Conservation (phyloP, 2,329 filamentous ascomycete genomes). For the Diaporthe sp. region DNA sequence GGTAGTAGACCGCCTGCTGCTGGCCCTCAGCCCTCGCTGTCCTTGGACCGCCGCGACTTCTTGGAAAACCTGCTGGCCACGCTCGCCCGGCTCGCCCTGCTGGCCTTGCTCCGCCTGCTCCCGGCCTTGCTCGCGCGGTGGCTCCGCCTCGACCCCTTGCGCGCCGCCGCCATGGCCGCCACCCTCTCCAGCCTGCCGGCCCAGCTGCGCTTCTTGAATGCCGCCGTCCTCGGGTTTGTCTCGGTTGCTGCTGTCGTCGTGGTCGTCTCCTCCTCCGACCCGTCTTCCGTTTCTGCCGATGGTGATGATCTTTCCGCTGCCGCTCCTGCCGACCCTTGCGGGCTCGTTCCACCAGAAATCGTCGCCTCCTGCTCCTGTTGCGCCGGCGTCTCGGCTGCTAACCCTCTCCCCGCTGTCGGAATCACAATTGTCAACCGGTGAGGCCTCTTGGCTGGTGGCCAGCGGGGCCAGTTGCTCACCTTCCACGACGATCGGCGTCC, state of each 20-base stretch:
- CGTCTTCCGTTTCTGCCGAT: background rate
- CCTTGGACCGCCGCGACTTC: constrained; percentile 24
- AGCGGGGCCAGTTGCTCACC: constrained; percentile 31
- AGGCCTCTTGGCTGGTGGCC: constrained; percentile 28
- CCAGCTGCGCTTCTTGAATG: constrained; percentile 32
- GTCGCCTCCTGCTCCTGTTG: background rate
- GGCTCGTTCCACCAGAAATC: background rate
- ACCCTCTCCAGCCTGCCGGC: constrained; percentile 19
- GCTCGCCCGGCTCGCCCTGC: constrained; percentile 7
- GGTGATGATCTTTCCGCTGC: too few relatives aligned
- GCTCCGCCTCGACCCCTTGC: constrained; percentile 23
- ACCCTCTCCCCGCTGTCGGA: constrained; percentile 2
- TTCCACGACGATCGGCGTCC: constrained; percentile 23
- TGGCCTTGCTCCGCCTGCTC: constrained; percentile 7
- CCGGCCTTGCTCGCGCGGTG: constrained; percentile 17
- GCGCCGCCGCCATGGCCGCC: constrained; percentile 28
- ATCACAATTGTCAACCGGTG: constrained; percentile 30
- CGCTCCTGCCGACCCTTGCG: background rate
- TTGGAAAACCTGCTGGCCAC: constrained; percentile 8
- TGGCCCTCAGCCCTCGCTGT: background rate
- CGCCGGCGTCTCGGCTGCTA: background rate
- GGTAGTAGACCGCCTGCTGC: background rate
- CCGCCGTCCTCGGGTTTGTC: constrained; percentile 10
- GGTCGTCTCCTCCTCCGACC: background rate
- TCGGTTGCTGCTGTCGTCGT: background rate